phyloP scores from a whole-genome alignment of 176 grass and related monocot species.

The Zoysia pacifica region DNA sequence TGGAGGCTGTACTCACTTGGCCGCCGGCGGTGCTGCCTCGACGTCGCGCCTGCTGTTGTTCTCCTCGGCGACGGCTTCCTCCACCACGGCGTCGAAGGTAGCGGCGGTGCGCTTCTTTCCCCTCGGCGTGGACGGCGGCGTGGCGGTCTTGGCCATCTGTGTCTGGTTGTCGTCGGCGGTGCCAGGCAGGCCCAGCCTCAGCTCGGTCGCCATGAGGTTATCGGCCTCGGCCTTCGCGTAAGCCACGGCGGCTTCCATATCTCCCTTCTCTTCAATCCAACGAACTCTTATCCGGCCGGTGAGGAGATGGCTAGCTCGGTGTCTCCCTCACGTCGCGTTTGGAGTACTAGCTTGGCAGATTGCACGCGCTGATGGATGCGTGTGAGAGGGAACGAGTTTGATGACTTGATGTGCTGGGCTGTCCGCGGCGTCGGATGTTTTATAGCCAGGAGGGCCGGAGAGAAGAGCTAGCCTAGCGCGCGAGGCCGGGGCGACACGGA shows the following conservation, averaged over 20 bases:
- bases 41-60: neutral
- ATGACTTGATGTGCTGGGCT: constrained; percentile 27
- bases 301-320: neutral
- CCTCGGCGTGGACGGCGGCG: constrained; percentile 16
- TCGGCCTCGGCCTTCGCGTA: constrained; percentile 39
- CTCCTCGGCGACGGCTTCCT: neutral
- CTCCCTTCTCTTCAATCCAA: neutral
- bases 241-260: constrained; percentile 61
- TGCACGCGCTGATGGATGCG: neutral
- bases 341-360: neutral
- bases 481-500: neutral
- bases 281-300: neutral
- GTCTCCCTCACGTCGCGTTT: neutral
- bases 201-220: constrained; percentile 82
- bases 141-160: neutral
- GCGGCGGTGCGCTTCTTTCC: constrained; percentile 47
- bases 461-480: neutral
- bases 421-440: constrained; percentile 34
- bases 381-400: neutral
- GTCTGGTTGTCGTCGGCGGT: constrained; percentile 13
- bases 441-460: constrained; percentile 20
- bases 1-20: constrained; percentile 48
- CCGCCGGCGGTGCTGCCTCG: constrained; percentile 35
- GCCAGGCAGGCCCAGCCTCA: constrained; percentile 93
- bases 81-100: constrained; percentile 3